Percentiles rank a stretch among this genome's conserved stretches.
These are phyloP conservation scores for Melampsora larici-populina DNA, from an alignment of 1,284 basidiomycete genomes.

Conservation along the genomic window DNA sequence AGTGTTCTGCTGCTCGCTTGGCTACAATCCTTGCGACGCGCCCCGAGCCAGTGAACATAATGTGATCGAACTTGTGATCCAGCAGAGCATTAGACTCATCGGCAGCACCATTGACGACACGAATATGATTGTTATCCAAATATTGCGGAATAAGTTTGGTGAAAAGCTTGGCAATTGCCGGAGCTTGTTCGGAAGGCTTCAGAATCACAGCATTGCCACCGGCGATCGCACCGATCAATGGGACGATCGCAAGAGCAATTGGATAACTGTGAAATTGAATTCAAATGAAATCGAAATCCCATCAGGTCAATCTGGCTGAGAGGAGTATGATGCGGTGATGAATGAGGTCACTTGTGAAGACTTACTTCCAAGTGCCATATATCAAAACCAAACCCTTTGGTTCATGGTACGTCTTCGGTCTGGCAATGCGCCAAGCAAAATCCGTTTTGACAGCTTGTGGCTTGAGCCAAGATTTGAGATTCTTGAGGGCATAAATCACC, in stretches of 20 bases:
- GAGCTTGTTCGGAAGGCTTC: constrained; percentile 54
- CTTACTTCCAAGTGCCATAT: constrained; percentile 54
- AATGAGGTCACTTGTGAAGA: background rate
- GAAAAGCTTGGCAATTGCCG: constrained; percentile 52
- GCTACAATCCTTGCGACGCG: constrained; percentile 54
- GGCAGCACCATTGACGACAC: constrained; percentile 54
- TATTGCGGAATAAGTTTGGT: constrained; percentile 53
- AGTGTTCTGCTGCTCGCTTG: constrained; percentile 54
- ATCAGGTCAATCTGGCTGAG: background rate
- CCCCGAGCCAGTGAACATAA: constrained; percentile 55
- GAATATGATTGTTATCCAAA: constrained; percentile 53
- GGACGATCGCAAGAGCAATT: constrained; percentile 51
- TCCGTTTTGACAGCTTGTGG: constrained; percentile 50
- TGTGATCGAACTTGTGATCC: constrained; percentile 55
- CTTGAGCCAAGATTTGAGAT: constrained; percentile 54
- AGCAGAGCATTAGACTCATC: constrained; percentile 53
- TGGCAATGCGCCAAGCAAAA: constrained; percentile 51
- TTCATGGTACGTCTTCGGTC: constrained; percentile 52
- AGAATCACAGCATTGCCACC: constrained; percentile 54
- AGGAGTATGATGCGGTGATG: constrained; percentile 17
- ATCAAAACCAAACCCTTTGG: constrained; percentile 56
- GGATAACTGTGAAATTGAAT: constrained; percentile 23
- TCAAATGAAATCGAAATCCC: background rate
- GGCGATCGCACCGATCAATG: constrained; percentile 55
- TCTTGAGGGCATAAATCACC: constrained; percentile 50